Evolutionary conservation across 257 asterid species (phyloP).

Genomic region (Nicotiana tabacum): DNA sequence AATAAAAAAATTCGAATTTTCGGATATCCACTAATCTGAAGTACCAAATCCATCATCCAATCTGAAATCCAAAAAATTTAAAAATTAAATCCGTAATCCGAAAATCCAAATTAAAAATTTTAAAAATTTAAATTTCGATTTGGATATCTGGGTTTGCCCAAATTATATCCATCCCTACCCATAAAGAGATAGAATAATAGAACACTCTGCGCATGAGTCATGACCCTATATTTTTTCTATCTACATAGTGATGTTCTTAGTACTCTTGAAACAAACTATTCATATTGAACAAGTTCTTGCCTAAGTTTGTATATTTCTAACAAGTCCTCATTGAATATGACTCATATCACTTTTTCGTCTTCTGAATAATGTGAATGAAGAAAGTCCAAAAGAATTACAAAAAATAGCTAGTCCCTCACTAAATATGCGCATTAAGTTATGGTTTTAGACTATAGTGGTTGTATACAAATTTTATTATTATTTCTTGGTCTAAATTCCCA

Average conservation of each 20-base stretch:
- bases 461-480: neutral
- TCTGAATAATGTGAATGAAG: neutral
- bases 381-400: neutral
- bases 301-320: neutral
- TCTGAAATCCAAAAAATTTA: too few relatives aligned
- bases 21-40: too few relatives aligned
- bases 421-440: constrained; percentile 1
- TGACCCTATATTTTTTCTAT: neutral
- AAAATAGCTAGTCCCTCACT: neutral
- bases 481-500: neutral
- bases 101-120: too few relatives aligned
- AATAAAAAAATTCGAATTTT: too few relatives aligned
- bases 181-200: too few relatives aligned
- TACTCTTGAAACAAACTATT: neutral
- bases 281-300: too few relatives aligned
- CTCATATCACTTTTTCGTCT: neutral
- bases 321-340: neutral
- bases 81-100: too few relatives aligned
- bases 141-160: too few relatives aligned
- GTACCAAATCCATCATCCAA: too few relatives aligned
- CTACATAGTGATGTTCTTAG: neutral
- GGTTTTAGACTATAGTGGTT: neutral
- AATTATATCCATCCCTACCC: too few relatives aligned
- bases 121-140: too few relatives aligned
- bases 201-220: neutral